Evolutionary conservation across 441 rosid genomes (phyloP).

Genomic region (Gossypium lobatum): DNA sequence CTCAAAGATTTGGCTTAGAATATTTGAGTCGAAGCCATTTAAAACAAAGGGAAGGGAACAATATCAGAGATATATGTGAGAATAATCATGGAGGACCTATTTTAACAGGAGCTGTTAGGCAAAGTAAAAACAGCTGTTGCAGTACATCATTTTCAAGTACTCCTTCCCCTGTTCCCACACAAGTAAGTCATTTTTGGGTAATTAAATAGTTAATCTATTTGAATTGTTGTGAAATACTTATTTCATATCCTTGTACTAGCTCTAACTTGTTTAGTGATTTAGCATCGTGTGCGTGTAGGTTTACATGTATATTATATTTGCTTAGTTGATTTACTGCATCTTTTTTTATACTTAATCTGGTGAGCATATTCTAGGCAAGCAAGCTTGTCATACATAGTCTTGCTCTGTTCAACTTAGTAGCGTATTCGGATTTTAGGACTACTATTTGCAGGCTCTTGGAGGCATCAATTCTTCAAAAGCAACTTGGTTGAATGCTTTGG

Average conservation of each 20-base stretch:
- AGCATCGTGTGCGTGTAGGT: not conserved
- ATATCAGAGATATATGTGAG: constrained; percentile 22
- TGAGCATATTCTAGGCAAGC: not conserved
- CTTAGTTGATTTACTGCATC: not conserved
- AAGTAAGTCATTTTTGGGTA: constrained; percentile 26
- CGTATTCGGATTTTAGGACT: not conserved
- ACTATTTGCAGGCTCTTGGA: not conserved
- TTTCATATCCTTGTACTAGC: constrained; percentile 1
- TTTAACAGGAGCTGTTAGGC: constrained; percentile 24
- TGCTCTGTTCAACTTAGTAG: not conserved
- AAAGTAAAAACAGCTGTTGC: constrained; percentile 27
- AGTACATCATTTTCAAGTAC: constrained; percentile 35
- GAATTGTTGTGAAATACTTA: not conserved
- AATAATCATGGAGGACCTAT: constrained; percentile 30
- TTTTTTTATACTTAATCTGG: not conserved
- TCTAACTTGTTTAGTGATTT: not conserved
- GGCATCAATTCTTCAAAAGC: not conserved
- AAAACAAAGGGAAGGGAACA: constrained; percentile 28
- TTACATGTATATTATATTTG: not conserved
- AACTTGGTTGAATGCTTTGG: not conserved
- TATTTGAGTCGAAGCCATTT: constrained; percentile 24
- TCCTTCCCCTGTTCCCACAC: constrained; percentile 44
- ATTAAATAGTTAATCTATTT: constrained; percentile 10
- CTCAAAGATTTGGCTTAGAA: constrained; percentile 23
- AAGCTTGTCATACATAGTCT: not conserved